A percentile compares a stretch with the other conserved stretches of the same genome.
phyloP scores from a whole-genome alignment of 495 filamentous ascomycete species.

The Talaromyces stipitatus region DNA sequence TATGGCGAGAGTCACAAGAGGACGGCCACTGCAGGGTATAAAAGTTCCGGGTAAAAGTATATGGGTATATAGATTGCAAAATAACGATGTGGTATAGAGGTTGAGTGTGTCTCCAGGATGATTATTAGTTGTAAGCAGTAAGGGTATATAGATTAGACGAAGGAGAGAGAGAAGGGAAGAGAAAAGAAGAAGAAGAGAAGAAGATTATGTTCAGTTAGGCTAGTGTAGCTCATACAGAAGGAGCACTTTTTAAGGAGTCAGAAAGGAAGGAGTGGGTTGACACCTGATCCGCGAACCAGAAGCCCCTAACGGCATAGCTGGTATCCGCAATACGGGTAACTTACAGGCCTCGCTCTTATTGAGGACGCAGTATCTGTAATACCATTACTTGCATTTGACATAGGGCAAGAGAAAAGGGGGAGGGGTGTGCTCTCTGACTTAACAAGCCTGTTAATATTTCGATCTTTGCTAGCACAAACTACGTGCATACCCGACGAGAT shows the following conservation, averaged over 20 bases:
- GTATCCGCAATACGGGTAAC: background rate
- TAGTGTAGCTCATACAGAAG: background rate
- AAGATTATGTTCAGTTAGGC: background rate
- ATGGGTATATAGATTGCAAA: background rate
- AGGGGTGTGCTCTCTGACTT: background rate
- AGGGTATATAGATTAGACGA: background rate
- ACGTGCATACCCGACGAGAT: background rate
- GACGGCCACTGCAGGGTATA: background rate
- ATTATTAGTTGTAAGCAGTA: background rate
- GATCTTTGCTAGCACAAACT: no score
- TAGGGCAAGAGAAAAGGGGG: background rate
- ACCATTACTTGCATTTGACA: no score
- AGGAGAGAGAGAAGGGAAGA: background rate
- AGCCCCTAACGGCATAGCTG: background rate
- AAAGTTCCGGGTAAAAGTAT: background rate
- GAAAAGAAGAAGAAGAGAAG: background rate
- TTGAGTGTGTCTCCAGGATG: background rate
- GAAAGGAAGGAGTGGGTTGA: background rate
- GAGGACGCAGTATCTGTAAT: no score
- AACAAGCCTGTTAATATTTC: background rate
- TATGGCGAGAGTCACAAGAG: background rate
- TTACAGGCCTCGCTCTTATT: background rate
- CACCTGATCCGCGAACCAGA: slow-evolving; percentile 3
- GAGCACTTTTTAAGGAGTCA: background rate
- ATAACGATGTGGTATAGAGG: background rate